Percentiles rank a stretch among this genome's conserved stretches.
phyloP scores from a whole-genome alignment of 768 basidiomycete species.

The Phylloporus arenicola region DNA sequence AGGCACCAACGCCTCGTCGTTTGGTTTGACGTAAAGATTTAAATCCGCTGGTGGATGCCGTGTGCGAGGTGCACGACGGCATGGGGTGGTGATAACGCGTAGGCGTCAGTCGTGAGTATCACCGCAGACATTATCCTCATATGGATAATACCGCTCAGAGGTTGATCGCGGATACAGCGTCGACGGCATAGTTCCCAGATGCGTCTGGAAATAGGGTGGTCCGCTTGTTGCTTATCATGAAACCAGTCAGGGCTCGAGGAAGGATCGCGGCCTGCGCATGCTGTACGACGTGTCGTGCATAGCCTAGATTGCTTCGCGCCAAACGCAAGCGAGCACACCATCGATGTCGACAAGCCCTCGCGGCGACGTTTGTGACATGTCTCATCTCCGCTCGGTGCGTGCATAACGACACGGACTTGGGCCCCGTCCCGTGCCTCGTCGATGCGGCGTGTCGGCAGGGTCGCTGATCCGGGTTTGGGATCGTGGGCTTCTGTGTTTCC shows the following conservation, averaged over 20 bases:
- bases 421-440: conserved; percentile 24
- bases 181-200: background rate
- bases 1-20: no score
- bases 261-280: background rate
- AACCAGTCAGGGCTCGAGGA: background rate
- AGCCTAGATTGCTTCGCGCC: background rate
- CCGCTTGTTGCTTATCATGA: no score
- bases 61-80: no score
- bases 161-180: conserved; percentile 7
- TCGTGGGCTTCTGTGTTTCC: background rate
- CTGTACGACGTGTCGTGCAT: background rate
- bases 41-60: no score
- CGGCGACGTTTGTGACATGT: no score
- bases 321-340: background rate
- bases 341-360: no score
- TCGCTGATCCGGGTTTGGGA: conserved; percentile 4
- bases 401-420: no score
- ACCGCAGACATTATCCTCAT: no score
- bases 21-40: no score
- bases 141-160: background rate
- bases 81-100: background rate
- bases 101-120: no score
- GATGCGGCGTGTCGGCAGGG: conserved; percentile 22
- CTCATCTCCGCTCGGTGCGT: no score
- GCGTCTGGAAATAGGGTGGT: background rate